Percentiles rank a stretch among this genome's conserved stretches.
phyloP scores from a whole-genome alignment of 768 basidiomycete genomes.

The Termitomyces sp. region DNA sequence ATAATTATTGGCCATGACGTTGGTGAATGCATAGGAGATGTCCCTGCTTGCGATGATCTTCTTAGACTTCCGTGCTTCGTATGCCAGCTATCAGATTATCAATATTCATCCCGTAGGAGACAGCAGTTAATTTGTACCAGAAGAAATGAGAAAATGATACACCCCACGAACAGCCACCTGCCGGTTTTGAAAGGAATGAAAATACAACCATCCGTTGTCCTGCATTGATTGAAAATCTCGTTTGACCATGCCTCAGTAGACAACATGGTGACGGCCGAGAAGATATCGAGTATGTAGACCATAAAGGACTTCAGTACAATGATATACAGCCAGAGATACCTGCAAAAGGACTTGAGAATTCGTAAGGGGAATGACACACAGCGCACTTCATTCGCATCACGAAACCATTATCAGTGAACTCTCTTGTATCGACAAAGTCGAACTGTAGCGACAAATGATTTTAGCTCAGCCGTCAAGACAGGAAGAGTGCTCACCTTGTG shows the following conservation, averaged over 20 bases:
- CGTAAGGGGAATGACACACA: background rate
- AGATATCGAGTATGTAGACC: constrained; percentile 97
- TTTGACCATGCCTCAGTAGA: constrained; percentile 87
- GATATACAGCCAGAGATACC: constrained; percentile 91
- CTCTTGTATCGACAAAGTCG: constrained; percentile 91
- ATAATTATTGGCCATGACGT: constrained; percentile 94
- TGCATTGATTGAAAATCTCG: constrained; percentile 79
- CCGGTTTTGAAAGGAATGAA: constrained; percentile 84
- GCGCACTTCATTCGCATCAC: constrained; percentile 80
- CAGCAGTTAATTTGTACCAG: constrained; percentile 49
- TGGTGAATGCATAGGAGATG: constrained; percentile 97
- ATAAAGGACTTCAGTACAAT: constrained; percentile 93
- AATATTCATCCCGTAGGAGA: constrained; percentile 1
- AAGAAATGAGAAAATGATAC: constrained; percentile 97
- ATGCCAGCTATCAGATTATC: constrained; percentile 56
- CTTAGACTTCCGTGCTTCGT: constrained; percentile 88
- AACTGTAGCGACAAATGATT: constrained; percentile 49
- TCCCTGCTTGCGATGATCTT: constrained; percentile 94
- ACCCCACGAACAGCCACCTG: constrained; percentile 96
- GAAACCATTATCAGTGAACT: constrained; percentile 87
- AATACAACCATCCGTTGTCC: constrained; percentile 60
- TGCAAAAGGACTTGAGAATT: constrained; percentile 22
- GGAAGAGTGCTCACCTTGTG: constrained; percentile 68
- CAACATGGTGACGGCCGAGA: constrained; percentile 95
- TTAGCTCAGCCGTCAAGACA: background rate